Evolutionary conservation across 139 green algal species (phyloP), one percentile per base, ranked within the genome.

Genomic region (Chlamydomonas schloesseri): DNA sequence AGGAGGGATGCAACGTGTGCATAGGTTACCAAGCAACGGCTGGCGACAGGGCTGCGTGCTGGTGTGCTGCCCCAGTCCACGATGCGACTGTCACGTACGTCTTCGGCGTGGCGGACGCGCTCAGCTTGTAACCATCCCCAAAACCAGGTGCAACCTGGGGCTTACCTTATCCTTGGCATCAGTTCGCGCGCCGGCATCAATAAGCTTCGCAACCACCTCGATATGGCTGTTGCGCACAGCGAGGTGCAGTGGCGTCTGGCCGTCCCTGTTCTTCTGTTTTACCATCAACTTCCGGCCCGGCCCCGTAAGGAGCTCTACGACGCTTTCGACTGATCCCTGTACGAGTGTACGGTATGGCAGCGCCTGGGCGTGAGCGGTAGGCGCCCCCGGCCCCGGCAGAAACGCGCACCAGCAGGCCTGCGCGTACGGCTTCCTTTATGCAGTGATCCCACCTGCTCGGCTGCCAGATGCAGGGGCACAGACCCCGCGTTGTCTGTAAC

Each of bases 151-250:
- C 2, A 71, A 20, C 0, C 37, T 36, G 24, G 23, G 6, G 21
- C 68, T 14, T 8, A 88, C 90, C 83, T 89, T 91, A 74, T 93
- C 90, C 47, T 81, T 86, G 13, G 76, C 67, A 60, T 89, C 87
- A 2, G 57, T 31, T 0, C 73, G 50, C 3, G 84, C 87, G 9
- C 87, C 87, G 31, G 83, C 73, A 3, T 93, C 83, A 6, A 91
- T n/a, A 53, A 93, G 74, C 50, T 73, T 53, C 28, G 50, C 57
- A 5, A 85, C 87, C 0, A 87, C 83, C 9, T 58, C 83, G 21
- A 46, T 46, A 24, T 91, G 78, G 10, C 86, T 73, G 60, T 71
- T 69, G 5, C 50, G 55, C 4, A 86, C 87, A 26, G 90, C 85
- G 4, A 89, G 15, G 62, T 83, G 71, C n/a, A 89, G 58, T 6